Evolutionary conservation across 2,329 filamentous ascomycete species (phyloP), one percentile per base, ranked within the genome.

Genomic region (Stylonectria norvegica): DNA sequence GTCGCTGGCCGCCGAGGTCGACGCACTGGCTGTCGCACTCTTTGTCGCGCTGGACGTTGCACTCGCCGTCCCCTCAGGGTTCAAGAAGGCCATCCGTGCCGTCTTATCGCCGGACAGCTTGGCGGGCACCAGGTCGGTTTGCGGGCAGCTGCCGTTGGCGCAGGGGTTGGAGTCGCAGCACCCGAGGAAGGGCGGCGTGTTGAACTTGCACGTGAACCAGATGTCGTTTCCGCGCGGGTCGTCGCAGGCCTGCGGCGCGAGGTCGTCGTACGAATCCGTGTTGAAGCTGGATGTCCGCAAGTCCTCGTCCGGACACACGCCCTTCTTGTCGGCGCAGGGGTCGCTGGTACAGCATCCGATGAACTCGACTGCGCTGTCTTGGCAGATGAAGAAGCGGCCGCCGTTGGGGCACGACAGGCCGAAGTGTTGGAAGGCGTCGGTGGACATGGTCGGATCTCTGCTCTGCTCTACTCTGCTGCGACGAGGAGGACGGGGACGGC

Each of bases 331-430:
- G 16, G 50, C 42, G 50, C 61, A 66, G 3, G 67, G 66, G 36
- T 70, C 49, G 22, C 52, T 50, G 23, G 54, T 52, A 50, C 68
- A 71, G 49, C 68, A 71, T 6, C 68, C 68, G 22, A 71, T 29
- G 40, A 70, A 71, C 41, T 62, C 56, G 4, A 44, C 36, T 15
- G 34, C 38, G 18, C 57, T 56, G 12, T 55, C 53, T 10, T 56
- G 42, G 50, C 67, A 69, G 42, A 68, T 56, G 55, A 70, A 69
- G 29, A 67, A 67, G 4, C 42, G 36, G 32, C 66, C 63, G 15
- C 57, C 59, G 5, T 42, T 38, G 3, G 60, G 57, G 45, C 68
- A 70, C 17, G 49, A 45, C 2, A 66, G 43, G 23, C 58, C 62
- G 17, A 62, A 49, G 18, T 43, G 27, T n/a, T n/a, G n/a, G n/a